A percentile compares a stretch with the other conserved stretches of the same genome.
phyloP scores from a whole-genome alignment of 371 early-diverging fungal genomes.

The Fennellomyces sp. region DNA sequence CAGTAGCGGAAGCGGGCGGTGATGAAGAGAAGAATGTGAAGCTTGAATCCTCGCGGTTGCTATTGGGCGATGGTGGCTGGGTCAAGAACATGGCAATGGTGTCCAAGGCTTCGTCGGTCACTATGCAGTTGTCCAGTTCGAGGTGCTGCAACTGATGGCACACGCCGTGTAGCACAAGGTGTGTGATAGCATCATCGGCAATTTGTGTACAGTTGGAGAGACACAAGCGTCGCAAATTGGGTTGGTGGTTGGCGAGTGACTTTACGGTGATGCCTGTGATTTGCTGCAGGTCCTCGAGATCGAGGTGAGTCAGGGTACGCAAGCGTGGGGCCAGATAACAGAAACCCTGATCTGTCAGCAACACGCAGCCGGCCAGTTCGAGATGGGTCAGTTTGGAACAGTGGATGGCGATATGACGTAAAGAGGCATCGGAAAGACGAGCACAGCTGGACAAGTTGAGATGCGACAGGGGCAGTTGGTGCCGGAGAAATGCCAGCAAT shows the following conservation, averaged over 20 bases:
- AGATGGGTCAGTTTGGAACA: conserved; percentile 44
- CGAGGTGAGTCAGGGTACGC: conserved; percentile 38
- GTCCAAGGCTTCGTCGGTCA: conserved; percentile 37
- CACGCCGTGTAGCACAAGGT: conserved; percentile 33
- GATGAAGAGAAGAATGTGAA: conserved; percentile 11
- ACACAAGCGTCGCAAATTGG: conserved; percentile 39
- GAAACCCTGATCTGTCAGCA: conserved; percentile 54
- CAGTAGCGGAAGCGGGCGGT: not conserved
- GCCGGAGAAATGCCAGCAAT: conserved; percentile 35
- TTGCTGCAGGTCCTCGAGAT: conserved; percentile 56
- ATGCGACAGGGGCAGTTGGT: conserved; percentile 29
- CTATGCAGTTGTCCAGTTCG: conserved; percentile 41
- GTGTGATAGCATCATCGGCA: conserved; percentile 41
- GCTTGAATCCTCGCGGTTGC: not conserved
- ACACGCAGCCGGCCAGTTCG: conserved; percentile 52
- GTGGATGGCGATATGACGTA: conserved; percentile 40
- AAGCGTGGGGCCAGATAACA: conserved; percentile 42
- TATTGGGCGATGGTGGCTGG: conserved; percentile 8
- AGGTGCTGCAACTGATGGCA: conserved; percentile 36
- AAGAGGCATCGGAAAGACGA: conserved; percentile 42
- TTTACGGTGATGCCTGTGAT: conserved; percentile 54
- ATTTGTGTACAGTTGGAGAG: conserved; percentile 60
- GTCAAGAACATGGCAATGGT: conserved; percentile 29
- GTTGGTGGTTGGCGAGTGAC: conserved; percentile 43
- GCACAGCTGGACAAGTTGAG: conserved; percentile 55